Evolutionary conservation across 352 stramenopile species (phyloP).

Genomic region (Phytopythium ostracodes): DNA sequence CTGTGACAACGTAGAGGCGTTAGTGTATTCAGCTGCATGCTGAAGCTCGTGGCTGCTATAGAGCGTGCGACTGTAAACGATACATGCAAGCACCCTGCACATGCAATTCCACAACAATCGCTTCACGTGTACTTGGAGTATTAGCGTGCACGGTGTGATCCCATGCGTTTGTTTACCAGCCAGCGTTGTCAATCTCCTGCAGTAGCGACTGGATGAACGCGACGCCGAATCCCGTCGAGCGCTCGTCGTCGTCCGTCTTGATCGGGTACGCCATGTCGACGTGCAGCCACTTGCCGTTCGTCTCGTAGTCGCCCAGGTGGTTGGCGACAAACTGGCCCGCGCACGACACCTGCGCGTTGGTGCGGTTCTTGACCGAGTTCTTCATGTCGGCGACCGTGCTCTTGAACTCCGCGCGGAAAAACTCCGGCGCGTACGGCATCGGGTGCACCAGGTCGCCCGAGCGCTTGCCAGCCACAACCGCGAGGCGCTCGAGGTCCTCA

Average conservation of each 20-base stretch:
- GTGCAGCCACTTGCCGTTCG: slow-evolving; percentile 90
- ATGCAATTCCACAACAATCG: too few relatives aligned
- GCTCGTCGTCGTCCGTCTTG: slow-evolving; percentile 63
- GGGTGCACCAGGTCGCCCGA: slow-evolving; percentile 92
- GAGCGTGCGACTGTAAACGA: too few relatives aligned
- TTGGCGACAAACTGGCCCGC: slow-evolving; percentile 95
- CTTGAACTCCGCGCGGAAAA: slow-evolving; percentile 91
- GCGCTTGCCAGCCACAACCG: slow-evolving; percentile 73
- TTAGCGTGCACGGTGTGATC: too few relatives aligned
- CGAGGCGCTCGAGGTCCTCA: slow-evolving; percentile 80
- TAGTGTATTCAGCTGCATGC: too few relatives aligned
- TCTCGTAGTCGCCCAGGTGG: slow-evolving; percentile 87
- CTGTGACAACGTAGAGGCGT: not conserved
- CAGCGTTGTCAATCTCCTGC: slow-evolving; percentile 45
- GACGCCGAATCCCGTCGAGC: slow-evolving; percentile 93
- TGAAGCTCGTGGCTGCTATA: too few relatives aligned
- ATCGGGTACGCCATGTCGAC: slow-evolving; percentile 94
- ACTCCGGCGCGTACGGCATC: slow-evolving; percentile 92
- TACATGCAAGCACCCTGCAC: too few relatives aligned
- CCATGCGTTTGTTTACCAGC: slow-evolving; percentile 27
- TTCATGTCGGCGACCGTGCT: slow-evolving; percentile 96
- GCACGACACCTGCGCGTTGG: slow-evolving; percentile 91
- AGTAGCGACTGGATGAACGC: slow-evolving; percentile 81
- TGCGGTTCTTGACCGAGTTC: slow-evolving; percentile 93
- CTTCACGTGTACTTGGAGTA: too few relatives aligned